These are phyloP conservation scores for Aethionema arabicum DNA, from an alignment of 345 rosid species.

Conservation along the genomic window DNA sequence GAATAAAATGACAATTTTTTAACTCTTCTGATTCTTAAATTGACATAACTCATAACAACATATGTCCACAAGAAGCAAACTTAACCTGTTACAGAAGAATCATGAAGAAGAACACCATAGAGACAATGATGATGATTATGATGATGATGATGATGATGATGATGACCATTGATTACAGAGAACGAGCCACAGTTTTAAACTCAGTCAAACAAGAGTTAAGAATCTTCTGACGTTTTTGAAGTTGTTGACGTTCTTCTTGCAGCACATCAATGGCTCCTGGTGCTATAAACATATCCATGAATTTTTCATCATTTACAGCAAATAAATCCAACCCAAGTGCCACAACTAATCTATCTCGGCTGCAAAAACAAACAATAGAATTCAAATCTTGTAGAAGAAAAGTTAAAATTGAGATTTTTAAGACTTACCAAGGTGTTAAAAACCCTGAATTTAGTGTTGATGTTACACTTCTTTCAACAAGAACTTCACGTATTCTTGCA, in stretches of 20 bases:
- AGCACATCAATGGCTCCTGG: slow-evolving; percentile 85
- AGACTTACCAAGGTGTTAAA: slow-evolving; percentile 86
- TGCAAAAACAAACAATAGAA: slow-evolving; percentile 23
- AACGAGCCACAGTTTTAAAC: slow-evolving; percentile 72
- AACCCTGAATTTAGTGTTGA: slow-evolving; percentile 92
- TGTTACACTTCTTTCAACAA: slow-evolving; percentile 84
- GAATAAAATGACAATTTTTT: not conserved
- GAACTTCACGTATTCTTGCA: slow-evolving; percentile 88
- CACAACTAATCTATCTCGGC: slow-evolving; percentile 81
- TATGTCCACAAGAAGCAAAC: not conserved
- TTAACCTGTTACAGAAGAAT: slow-evolving; percentile 12
- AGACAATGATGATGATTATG: slow-evolving; percentile 31
- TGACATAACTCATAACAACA: not conserved
- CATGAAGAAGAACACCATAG: slow-evolving; percentile 22
- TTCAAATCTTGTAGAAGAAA: not conserved
- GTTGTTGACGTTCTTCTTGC: slow-evolving; percentile 65
- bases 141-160: not conserved
- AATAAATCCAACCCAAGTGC: slow-evolving; percentile 84
- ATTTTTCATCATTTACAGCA: slow-evolving; percentile 81
- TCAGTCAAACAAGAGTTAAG: slow-evolving; percentile 86
- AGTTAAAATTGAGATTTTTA: not conserved
- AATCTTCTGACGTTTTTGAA: slow-evolving; percentile 82
- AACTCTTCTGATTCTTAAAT: not conserved
- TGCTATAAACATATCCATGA: slow-evolving; percentile 95
- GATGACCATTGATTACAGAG: slow-evolving; percentile 44